Conservation (phyloP, 371 early-diverging fungal species). For the Mucor mucedo region DNA sequence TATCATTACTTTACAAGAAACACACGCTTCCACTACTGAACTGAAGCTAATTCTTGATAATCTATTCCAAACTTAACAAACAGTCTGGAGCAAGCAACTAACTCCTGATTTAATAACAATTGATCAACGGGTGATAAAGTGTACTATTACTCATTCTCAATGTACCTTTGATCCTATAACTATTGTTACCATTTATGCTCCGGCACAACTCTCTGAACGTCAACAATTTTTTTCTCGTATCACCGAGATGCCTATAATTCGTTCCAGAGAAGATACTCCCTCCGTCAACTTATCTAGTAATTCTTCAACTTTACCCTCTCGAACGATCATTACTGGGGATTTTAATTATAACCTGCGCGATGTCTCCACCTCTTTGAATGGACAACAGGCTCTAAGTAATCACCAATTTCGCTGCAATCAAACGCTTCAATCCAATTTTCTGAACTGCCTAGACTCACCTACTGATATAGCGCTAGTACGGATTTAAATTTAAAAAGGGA, state of each 20-base stretch:
- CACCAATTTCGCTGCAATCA: no score
- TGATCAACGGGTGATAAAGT: neutral
- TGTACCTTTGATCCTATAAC: neutral
- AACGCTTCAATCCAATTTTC: no score
- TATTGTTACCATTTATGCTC: conserved; percentile 14
- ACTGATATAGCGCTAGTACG: no score
- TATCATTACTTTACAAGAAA: conserved; percentile 13
- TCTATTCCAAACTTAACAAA: neutral
- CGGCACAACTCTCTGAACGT: neutral
- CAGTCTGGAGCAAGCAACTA: conserved; percentile 3
- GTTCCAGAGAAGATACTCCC: neutral
- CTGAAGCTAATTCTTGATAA: neutral
- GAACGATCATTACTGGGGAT: no score
- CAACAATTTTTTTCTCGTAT: neutral
- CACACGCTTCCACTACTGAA: conserved; percentile 4
- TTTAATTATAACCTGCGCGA: no score
- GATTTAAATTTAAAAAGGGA: no score
- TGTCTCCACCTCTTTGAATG: neutral
- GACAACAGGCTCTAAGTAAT: no score
- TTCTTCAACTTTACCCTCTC: no score
- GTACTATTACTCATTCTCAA: neutral
- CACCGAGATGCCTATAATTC: no score
- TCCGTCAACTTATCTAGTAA: neutral
- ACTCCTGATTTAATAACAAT: neutral
- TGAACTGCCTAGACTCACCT: no score